Evolutionary conservation across 83 land plant species (phyloP), one percentile per base, ranked within the genome.

Genomic region (Picea abies): DNA sequence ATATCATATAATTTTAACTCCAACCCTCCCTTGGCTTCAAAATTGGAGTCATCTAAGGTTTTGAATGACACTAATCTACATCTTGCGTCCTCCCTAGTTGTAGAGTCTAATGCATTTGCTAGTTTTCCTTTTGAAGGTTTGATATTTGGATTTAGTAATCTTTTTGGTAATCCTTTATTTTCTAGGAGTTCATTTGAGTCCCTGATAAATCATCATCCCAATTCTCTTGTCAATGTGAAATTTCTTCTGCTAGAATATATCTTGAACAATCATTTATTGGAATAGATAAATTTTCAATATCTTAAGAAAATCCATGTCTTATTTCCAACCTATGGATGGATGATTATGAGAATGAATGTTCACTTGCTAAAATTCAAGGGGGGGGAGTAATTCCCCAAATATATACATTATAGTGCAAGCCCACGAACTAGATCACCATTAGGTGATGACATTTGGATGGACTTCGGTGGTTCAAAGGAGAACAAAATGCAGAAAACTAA

Each of bases 251-350:
- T 0, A 22, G 41, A 19, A 16, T n/a, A 69, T 15, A 32, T 69
- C 49, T n/a, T 19, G 76, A 41, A 29, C 76, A 71, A 19, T 39
- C 76, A 6, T 71, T 23, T 52, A 8, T 47, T 71, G 47, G 76
- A 20, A 71, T 71, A 37, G 52, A 71, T 19, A 71, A 71, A 41
- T 39, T 71, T 12, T 20, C 76, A 39, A 71, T 72, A 72, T 72
- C 76, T 15, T 26, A 72, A n/a, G 76, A 44, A 72, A 56, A n/a
- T 72, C 76, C 41, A 17, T 72, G n/a, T 72, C 52, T 56, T 20
- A 19, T 10, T 72, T 72, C 44, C 1, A 56, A 25, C n/a, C n/a
- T 22, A 0, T 35, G 47, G 26, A 22, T 17, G 19, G 76, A n/a
- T 14, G 44, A 72, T 2, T 44, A 32, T 11, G 76, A 49, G 39